Percentiles rank a stretch among this genome's conserved stretches.
Conservation (phyloP, 2,329 filamentous ascomycete genomes). For the Fusarium anguioides region DNA sequence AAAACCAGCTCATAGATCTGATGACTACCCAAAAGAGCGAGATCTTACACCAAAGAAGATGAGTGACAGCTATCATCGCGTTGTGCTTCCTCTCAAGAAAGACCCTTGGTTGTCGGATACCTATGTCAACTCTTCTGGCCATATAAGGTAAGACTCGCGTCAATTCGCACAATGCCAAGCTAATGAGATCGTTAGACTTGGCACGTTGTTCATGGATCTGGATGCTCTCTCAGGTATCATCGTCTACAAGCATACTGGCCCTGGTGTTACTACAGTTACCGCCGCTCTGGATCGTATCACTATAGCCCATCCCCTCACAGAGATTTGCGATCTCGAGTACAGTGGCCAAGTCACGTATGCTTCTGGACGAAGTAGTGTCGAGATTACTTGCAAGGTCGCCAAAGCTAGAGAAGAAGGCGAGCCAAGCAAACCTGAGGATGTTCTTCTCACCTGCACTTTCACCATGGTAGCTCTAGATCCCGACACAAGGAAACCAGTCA, state of each 20-base stretch:
- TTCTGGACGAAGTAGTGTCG: constrained; percentile 77
- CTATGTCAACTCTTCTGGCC: constrained; percentile 80
- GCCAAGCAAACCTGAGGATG: constrained; percentile 56
- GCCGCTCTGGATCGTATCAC: constrained; percentile 63
- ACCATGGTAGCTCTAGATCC: constrained; percentile 48
- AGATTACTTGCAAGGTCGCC: constrained; percentile 79
- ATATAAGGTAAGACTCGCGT: constrained; percentile 63
- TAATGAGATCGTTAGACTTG: constrained; percentile 56
- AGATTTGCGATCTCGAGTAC: constrained; percentile 82
- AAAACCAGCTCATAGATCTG: constrained; percentile 11
- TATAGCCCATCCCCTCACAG: constrained; percentile 76
- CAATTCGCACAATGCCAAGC: too few relatives aligned
- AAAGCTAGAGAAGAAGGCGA: constrained; percentile 72
- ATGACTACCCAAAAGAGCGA: constrained; percentile 34
- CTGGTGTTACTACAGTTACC: constrained; percentile 63
- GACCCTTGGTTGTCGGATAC: constrained; percentile 83
- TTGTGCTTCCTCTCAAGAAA: constrained; percentile 71
- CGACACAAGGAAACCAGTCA: constrained; percentile 44
- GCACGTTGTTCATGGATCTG: constrained; percentile 82
- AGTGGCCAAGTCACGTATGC: constrained; percentile 73
- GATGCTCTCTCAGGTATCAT: constrained; percentile 82
- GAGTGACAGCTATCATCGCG: constrained; percentile 48
- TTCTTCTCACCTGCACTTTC: constrained; percentile 56
- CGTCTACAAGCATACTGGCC: constrained; percentile 74
- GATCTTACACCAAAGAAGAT: constrained; percentile 46